A percentile compares a stretch with the other conserved stretches of the same genome.
Conservation (phyloP, 2,329 filamentous ascomycete species). For the Botrytis sinoallii region DNA sequence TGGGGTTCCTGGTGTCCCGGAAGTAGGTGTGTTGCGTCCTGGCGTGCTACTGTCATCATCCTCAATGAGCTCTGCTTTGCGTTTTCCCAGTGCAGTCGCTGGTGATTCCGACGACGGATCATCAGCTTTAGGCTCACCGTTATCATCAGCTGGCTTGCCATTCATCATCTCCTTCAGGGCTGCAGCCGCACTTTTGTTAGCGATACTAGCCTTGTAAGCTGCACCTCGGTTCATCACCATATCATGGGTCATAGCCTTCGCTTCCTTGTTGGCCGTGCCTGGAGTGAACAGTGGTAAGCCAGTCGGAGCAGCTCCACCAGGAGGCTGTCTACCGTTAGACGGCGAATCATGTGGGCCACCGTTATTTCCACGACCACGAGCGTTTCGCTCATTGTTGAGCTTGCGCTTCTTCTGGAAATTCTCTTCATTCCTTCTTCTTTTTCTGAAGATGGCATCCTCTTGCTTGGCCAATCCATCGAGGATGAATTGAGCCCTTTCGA, state of each 20-base stretch:
- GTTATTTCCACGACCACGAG: slow-evolving; percentile 38
- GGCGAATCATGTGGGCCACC: slow-evolving; percentile 32
- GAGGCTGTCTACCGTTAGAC: slow-evolving; percentile 31
- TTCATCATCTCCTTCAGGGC: slow-evolving; percentile 75
- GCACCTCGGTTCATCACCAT: slow-evolving; percentile 76
- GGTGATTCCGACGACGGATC: slow-evolving; percentile 38
- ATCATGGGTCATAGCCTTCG: slow-evolving; percentile 72
- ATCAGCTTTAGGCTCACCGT: slow-evolving; percentile 18
- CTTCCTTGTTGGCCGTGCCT: slow-evolving; percentile 52
- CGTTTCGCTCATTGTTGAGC: slow-evolving; percentile 56
- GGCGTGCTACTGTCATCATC: slow-evolving; percentile 57
- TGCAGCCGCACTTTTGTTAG: slow-evolving; percentile 93
- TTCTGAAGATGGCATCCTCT: slow-evolving; percentile 89
- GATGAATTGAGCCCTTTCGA: slow-evolving; percentile 83
- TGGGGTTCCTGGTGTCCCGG: slow-evolving; percentile 45
- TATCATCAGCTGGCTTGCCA: slow-evolving; percentile 32
- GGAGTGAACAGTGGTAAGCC: slow-evolving; percentile 58
- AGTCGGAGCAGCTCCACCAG: slow-evolving; percentile 38
- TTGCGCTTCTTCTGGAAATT: slow-evolving; percentile 78
- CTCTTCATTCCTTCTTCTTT: slow-evolving; percentile 82
- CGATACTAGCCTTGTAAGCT: slow-evolving; percentile 66
- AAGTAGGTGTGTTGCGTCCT: slow-evolving; percentile 54
- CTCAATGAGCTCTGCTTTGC: slow-evolving; percentile 71
- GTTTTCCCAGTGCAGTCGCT: slow-evolving; percentile 62
- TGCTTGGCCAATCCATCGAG: slow-evolving; percentile 84